Conservation (phyloP, 768 basidiomycete species). For the Baorangia bicolor region DNA sequence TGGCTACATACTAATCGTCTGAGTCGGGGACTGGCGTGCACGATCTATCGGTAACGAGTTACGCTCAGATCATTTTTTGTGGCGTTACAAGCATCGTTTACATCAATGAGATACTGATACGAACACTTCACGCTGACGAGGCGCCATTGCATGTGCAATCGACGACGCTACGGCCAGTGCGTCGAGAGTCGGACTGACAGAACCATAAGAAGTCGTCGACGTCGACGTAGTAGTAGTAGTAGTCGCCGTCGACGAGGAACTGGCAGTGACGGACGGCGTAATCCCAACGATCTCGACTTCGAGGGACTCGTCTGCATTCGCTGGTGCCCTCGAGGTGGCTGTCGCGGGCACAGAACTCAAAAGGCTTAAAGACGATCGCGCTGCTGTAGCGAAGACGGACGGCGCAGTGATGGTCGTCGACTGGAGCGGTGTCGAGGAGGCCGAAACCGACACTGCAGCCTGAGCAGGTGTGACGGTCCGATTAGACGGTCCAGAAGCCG, state of each 20-base stretch:
- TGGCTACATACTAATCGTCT: background rate
- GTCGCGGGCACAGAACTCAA: background rate
- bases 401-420: background rate
- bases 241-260: conserved; percentile 1
- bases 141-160: conserved; percentile 9
- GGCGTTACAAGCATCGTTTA: background rate
- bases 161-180: conserved; percentile 21
- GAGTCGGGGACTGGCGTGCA: background rate
- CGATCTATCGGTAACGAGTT: background rate
- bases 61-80: background rate
- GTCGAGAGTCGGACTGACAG: conserved; percentile 8
- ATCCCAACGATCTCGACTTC: conserved; percentile 22
- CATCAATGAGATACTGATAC: background rate
- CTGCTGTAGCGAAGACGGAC: background rate
- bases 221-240: background rate
- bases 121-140: background rate
- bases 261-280: background rate
- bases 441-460: conserved; percentile 17
- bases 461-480: conserved; percentile 5
- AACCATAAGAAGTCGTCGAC: background rate
- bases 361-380: conserved; percentile 3
- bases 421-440: conserved; percentile 1
- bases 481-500: conserved; percentile 1
- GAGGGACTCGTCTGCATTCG: conserved; percentile 15
- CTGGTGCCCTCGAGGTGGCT: background rate